Evolutionary conservation across 1,284 basidiomycete genomes (phyloP), one percentile per base, ranked within the genome.

Genomic region (Vanrija pseudolonga): DNA sequence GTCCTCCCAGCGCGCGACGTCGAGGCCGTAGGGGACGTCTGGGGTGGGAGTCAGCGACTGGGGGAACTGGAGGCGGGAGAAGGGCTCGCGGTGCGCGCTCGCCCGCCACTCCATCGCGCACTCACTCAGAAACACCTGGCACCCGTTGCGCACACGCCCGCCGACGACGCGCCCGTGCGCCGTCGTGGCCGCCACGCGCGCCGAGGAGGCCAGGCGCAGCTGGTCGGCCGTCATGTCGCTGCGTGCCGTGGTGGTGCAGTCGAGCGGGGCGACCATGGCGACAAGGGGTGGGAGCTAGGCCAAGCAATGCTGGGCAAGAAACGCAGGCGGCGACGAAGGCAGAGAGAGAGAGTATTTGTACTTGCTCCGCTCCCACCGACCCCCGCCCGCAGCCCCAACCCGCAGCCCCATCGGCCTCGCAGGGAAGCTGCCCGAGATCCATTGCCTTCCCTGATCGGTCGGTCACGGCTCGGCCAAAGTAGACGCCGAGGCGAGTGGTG

Each of bases 11-110:
- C 86, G 79, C 24, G 64, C 71, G 0, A 85, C 85, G 40, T 83
- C 81, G 20, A 85, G 69, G 2, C 83, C 86, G 65, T 87, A 89
- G 0, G 87, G 87, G 28, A 90, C 77, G 76, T 89, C 86, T 88
- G 55, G 2, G 46, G 52, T 8, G 24, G 26, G 26, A 2, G 26
- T 57, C 20, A 49, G 54, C 32, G 6, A 4, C 4, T 18, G 18
- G 3, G 22, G 24, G n/a, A n/a, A n/a, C n/a, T n/a, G n/a, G n/a
- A n/a, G n/a, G n/a, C n/a, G n/a, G n/a, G n/a, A n/a, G n/a, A n/a
- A n/a, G n/a, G n/a, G n/a, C n/a, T n/a, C n/a, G n/a, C n/a, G n/a
- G n/a, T n/a, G n/a, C n/a, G n/a, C n/a, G n/a, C n/a, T n/a, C n/a
- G n/a, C n/a, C n/a, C n/a, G n/a, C n/a, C n/a, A n/a, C n/a, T n/a